Evolutionary conservation across 768 basidiomycete genomes (phyloP), one percentile per base, ranked within the genome.

Genomic region (Mycena crocata): DNA sequence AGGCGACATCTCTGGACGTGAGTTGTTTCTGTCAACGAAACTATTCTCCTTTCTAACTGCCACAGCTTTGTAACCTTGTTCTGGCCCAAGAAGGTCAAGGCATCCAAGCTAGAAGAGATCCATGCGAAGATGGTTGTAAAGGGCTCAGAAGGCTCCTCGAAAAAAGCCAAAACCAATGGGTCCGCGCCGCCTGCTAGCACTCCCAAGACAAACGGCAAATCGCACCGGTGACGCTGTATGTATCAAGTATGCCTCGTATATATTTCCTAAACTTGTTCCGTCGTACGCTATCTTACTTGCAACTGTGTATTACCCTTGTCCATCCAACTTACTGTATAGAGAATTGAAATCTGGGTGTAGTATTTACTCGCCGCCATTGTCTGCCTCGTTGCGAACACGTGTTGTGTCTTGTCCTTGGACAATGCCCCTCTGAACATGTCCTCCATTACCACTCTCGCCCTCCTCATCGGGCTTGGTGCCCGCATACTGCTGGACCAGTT

Each of bases 81-180:
- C 81, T 98, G 96, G 96, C 96, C 96, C 7, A 94, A 97, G 84
- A 94, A 96, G 79, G 96, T 98, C 70, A 95, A 93, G 76, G 94
- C 95, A 15, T 89, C 88, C 19, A 98, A 98, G 79, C 82, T 98
- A 40, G 93, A 96, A 78, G 95, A 95, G 75, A 97, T 98, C 46
- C 95, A 98, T 73, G 92, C 93, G 19, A 98, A 98, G 81, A 95
- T 98, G 92, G 93, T 94, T 67, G 91, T 92, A 86, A 94, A 94
- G 78, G 81, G 84, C 56, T 79, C 85, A 26, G 90, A 90, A 57
- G 83, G 73, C 65, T 77, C 84, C 7, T 71, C 78, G 67, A 91
- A 91, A 82, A 92, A 90, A 77, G 85, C 68, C 19, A 64, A 69
- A 37, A 57, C 68, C 31, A 70, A 70, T 28, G 69, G 69, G 23